phyloP scores from a whole-genome alignment of 2,329 filamentous ascomycete species.

The Penicillium expansum region DNA sequence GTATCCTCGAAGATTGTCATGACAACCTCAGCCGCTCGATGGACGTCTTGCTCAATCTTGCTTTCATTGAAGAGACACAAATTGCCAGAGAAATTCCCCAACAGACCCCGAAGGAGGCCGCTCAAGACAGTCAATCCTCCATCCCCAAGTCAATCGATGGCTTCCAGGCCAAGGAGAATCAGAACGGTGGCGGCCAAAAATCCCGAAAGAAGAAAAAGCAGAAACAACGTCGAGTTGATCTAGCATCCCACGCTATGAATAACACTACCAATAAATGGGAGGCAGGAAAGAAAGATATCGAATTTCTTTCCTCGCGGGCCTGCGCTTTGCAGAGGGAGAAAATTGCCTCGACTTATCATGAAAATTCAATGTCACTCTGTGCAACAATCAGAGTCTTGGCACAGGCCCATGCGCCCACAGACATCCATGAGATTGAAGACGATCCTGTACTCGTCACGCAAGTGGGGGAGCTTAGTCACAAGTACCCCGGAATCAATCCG shows the following conservation, averaged over 20 bases:
- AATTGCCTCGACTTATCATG: constrained; percentile 59
- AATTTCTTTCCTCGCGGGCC: constrained; percentile 57
- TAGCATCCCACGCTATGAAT: constrained; percentile 16
- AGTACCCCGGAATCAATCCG: constrained; percentile 54
- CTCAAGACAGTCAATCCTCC: constrained; percentile 37
- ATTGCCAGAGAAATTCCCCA: constrained; percentile 44
- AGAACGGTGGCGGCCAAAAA: constrained; percentile 40
- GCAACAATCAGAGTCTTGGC: constrained; percentile 57
- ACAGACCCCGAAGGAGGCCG: not conserved
- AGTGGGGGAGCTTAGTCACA: constrained; percentile 52
- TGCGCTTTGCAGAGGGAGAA: constrained; percentile 46
- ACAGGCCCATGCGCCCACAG: constrained; percentile 45
- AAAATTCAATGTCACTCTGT: constrained; percentile 54
- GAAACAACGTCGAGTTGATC: constrained; percentile 16
- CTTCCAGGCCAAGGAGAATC: constrained; percentile 62
- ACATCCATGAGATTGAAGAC: constrained; percentile 36
- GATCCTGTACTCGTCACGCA: constrained; percentile 48
- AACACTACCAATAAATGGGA: constrained; percentile 56
- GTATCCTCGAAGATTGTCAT: constrained; percentile 65
- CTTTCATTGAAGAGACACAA: constrained; percentile 69
- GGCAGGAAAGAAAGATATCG: constrained; percentile 55
- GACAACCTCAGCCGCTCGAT: constrained; percentile 68
- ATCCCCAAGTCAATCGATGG: constrained; percentile 74
- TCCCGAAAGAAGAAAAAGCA: constrained; percentile 41
- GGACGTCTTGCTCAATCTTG: constrained; percentile 75